Percentiles rank a stretch among this genome's conserved stretches.
Evolutionary conservation across 805 yeast genomes (phyloP).

Genomic region (Lachancea cidri): DNA sequence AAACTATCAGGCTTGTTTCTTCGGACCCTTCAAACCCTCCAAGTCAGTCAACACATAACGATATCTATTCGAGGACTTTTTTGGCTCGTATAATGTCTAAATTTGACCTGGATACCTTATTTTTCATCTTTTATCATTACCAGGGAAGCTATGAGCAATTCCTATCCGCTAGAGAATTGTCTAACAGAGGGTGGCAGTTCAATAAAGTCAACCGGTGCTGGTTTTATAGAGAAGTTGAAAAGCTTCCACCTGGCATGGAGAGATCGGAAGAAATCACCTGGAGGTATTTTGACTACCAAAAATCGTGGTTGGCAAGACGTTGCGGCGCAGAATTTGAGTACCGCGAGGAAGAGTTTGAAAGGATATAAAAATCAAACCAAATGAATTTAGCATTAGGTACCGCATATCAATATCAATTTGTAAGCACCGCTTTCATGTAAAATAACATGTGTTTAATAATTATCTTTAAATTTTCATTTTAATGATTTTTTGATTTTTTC

Average conservation of each 20-base stretch:
- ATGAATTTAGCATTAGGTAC: background rate
- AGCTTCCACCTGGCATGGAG: constrained; percentile 76
- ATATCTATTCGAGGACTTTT: constrained; percentile 31
- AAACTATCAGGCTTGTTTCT: constrained; percentile 33
- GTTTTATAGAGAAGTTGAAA: constrained; percentile 61
- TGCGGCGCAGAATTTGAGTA: constrained; percentile 30
- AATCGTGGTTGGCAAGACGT: constrained; percentile 58
- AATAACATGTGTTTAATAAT: background rate
- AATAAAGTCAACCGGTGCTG: constrained; percentile 34
- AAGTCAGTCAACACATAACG: constrained; percentile 15
- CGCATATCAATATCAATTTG: background rate
- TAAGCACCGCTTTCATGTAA: background rate
- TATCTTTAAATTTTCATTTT: too few species aligned
- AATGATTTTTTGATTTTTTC: too few species aligned
- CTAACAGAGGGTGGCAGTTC: constrained; percentile 75
- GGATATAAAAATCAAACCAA: constrained; percentile 11
- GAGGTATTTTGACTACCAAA: constrained; percentile 83
- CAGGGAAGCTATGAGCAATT: constrained; percentile 69
- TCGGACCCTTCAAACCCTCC: constrained; percentile 6
- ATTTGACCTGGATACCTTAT: constrained; percentile 81
- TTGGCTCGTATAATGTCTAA: constrained; percentile 62
- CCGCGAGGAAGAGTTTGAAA: constrained; percentile 48
- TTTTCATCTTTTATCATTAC: constrained; percentile 83
- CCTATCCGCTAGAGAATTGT: constrained; percentile 75
- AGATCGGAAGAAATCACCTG: constrained; percentile 46